Conservation (phyloP, 2,329 filamentous ascomycete species). For the Phaeosphaeria sp. region DNA sequence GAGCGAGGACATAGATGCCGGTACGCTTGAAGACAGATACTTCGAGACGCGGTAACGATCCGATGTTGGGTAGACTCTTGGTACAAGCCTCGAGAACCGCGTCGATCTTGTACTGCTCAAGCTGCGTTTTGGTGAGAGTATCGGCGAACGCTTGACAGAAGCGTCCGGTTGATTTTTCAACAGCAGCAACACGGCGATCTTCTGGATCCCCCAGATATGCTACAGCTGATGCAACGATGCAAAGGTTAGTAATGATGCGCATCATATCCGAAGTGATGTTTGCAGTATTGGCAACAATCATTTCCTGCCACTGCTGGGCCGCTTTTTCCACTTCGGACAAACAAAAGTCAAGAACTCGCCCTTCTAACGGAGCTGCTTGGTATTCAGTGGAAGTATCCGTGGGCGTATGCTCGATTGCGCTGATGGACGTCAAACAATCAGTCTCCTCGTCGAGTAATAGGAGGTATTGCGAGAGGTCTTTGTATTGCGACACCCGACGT, state of each 20-base stretch:
- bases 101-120: conserved; percentile 54
- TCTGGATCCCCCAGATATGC: conserved; percentile 20
- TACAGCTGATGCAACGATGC: conserved; percentile 51
- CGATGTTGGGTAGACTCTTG: conserved; percentile 39
- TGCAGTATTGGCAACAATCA: conserved; percentile 51
- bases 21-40: conserved; percentile 25
- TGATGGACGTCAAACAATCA: conserved; percentile 4
- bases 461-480: conserved; percentile 57
- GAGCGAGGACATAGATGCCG: conserved; percentile 45
- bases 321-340: conserved; percentile 55
- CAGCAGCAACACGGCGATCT: conserved; percentile 29
- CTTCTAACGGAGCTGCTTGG: conserved; percentile 31
- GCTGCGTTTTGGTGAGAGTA: conserved; percentile 47
- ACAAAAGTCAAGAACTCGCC: conserved; percentile 54
- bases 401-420: neutral
- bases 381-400: conserved; percentile 21
- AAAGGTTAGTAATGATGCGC: conserved; percentile 58
- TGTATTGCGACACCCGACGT: conserved; percentile 49
- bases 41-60: conserved; percentile 18
- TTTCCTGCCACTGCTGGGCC: conserved; percentile 52
- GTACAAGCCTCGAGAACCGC: conserved; percentile 49
- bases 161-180: conserved; percentile 29
- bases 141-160: conserved; percentile 37
- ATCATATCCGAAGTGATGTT: conserved; percentile 59
- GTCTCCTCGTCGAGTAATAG: conserved; percentile 45